Conservation (phyloP, 805 yeast genomes). For the Cyberlindnera nakhonratchasimensis region DNA sequence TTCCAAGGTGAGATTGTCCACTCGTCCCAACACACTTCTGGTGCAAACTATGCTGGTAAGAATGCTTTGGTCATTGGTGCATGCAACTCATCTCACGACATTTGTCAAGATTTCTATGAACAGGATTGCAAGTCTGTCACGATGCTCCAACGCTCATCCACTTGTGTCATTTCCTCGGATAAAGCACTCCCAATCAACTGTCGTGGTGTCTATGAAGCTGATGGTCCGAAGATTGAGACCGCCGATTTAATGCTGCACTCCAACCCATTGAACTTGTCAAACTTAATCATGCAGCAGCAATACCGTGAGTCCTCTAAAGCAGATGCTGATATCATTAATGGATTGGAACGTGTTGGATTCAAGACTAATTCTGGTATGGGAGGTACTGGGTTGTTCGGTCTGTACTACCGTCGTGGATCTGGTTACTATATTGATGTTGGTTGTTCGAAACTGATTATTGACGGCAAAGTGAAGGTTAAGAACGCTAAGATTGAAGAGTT, state of each 20-base stretch:
- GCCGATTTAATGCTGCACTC: constrained; percentile 39
- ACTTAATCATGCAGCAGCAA: constrained; percentile 36
- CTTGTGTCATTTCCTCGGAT: constrained; percentile 39
- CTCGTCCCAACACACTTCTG: constrained; percentile 41
- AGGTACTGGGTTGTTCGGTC: constrained; percentile 40
- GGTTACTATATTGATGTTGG: constrained; percentile 48
- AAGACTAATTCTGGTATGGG: constrained; percentile 41
- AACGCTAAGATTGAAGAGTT: constrained; percentile 36
- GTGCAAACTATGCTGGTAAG: constrained; percentile 39
- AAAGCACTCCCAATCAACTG: constrained; percentile 31
- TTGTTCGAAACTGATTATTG: constrained; percentile 36
- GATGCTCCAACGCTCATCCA: constrained; percentile 44
- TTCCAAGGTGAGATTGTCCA: constrained; percentile 40
- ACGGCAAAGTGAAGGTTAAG: constrained; percentile 38
- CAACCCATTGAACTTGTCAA: constrained; percentile 34
- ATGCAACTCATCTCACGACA: constrained; percentile 45
- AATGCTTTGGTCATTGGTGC: constrained; percentile 44
- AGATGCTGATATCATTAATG: constrained; percentile 33
- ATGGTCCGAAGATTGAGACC: constrained; percentile 36
- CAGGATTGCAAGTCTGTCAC: constrained; percentile 40
- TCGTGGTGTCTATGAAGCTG: constrained; percentile 34
- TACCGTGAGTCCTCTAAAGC: constrained; percentile 31
- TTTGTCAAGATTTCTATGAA: constrained; percentile 42
- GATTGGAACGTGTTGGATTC: constrained; percentile 37
- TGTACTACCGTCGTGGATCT: constrained; percentile 40